A percentile compares a stretch with the other conserved stretches of the same genome.
Conservation (phyloP, 371 early-diverging fungal genomes). For the Vairimorpha apis region DNA sequence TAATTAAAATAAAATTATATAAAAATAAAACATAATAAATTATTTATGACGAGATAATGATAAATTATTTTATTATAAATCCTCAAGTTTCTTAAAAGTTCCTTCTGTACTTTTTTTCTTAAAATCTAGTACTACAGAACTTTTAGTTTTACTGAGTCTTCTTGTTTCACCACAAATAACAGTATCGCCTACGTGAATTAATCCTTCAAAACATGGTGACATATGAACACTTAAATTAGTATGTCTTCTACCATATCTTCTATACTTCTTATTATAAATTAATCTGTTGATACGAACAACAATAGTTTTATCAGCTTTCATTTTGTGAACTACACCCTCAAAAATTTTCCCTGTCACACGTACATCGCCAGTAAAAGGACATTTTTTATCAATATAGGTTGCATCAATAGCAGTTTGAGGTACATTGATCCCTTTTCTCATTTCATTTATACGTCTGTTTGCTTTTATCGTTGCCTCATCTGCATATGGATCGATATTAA, state of each 20-base stretch:
- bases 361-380: constrained; percentile 97
- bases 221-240: constrained; percentile 96
- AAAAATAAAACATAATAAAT: neutral
- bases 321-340: constrained; percentile 84
- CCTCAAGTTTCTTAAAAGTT: constrained; percentile 30
- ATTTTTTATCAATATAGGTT: constrained; percentile 98
- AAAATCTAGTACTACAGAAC: constrained; percentile 58
- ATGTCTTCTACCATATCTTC: constrained; percentile 99
- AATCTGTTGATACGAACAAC: constrained; percentile 95
- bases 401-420: constrained; percentile 89
- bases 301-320: constrained; percentile 97
- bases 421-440: constrained; percentile 96
- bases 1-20: too few species aligned
- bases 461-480: constrained; percentile 65
- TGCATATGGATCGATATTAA: constrained; percentile 68
- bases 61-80: constrained; percentile 32
- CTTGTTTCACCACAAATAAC: constrained; percentile 78
- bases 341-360: constrained; percentile 94
- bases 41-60: neutral
- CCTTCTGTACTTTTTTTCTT: constrained; percentile 39
- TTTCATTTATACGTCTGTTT: constrained; percentile 74
- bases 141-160: constrained; percentile 63
- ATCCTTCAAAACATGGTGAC: constrained; percentile 88
- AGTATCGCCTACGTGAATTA: constrained; percentile 76
- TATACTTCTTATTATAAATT: constrained; percentile 98